Evolutionary conservation across 345 rosid species (phyloP).

Genomic region (Zanthoxylum bungeanum): DNA sequence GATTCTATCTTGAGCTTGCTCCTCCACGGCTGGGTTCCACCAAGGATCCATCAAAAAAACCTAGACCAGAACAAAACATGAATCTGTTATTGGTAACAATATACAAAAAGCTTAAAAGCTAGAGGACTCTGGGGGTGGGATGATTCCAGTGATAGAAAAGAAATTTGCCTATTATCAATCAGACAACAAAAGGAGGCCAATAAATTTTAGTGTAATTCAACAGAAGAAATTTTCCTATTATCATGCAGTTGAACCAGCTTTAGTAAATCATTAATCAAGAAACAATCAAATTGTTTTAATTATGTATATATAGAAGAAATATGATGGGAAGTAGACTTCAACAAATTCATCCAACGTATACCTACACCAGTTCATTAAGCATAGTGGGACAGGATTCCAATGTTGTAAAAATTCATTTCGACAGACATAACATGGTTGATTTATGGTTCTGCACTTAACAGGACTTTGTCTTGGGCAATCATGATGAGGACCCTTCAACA

Average conservation of each 20-base stretch:
- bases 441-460: neutral
- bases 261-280: neutral
- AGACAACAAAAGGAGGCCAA: neutral
- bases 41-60: conserved; percentile 99
- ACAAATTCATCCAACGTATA: neutral
- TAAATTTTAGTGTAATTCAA: neutral
- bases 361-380: neutral
- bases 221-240: neutral
- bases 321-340: neutral
- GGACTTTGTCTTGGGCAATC: neutral
- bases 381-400: neutral
- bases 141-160: too few species aligned
- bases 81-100: neutral
- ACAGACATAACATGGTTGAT: neutral
- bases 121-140: neutral
- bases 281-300: neutral
- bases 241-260: neutral
- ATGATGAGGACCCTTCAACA: neutral
- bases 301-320: neutral
- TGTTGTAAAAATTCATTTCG: neutral
- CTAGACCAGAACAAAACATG: conserved; percentile 27
- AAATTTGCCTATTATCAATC: too few species aligned
- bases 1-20: conserved; percentile 96
- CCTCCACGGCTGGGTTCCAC: conserved; percentile 99
- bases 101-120: neutral